These are phyloP conservation scores for Quercus lobata DNA, from an alignment of 331 rosid genomes.

Conservation along the genomic window DNA sequence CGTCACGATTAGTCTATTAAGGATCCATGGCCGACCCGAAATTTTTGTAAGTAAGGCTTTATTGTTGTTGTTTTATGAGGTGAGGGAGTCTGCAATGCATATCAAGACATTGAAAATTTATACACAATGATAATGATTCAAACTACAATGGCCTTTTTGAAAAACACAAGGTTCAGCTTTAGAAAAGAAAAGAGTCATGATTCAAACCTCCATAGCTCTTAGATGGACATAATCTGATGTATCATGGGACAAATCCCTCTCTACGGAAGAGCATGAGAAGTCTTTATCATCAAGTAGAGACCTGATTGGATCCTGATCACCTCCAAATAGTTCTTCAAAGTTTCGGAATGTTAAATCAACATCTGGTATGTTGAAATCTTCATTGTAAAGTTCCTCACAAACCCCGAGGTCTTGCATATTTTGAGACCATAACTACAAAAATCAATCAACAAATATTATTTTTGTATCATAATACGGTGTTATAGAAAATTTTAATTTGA, in stretches of 20 bases:
- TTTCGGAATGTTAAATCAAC: slow-evolving; percentile 78
- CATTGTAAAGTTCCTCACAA: slow-evolving; percentile 68
- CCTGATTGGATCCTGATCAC: slow-evolving; percentile 64
- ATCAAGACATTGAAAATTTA: neutral
- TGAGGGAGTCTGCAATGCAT: neutral
- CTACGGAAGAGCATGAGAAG: slow-evolving; percentile 45
- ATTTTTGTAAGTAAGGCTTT: neutral
- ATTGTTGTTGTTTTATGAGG: neutral
- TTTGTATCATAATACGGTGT: neutral
- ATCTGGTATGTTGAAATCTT: slow-evolving; percentile 82
- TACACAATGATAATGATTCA: neutral
- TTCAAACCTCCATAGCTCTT: slow-evolving; percentile 54
- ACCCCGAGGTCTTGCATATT: slow-evolving; percentile 91
- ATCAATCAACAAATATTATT: neutral
- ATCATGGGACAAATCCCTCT: slow-evolving; percentile 49
- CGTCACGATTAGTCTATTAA: too few species aligned
- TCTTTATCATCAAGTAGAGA: slow-evolving; percentile 43
- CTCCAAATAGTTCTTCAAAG: slow-evolving; percentile 72
- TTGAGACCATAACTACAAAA: slow-evolving; percentile 85
- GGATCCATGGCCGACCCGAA: too few species aligned
- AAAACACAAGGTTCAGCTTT: neutral
- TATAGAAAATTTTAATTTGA: slow-evolving; percentile 13
- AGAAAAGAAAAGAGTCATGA: neutral
- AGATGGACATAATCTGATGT: slow-evolving; percentile 41
- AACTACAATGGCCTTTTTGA: neutral